Evolutionary conservation across 306 rosid species (phyloP).

Genomic region (Dalbergia cultrata): DNA sequence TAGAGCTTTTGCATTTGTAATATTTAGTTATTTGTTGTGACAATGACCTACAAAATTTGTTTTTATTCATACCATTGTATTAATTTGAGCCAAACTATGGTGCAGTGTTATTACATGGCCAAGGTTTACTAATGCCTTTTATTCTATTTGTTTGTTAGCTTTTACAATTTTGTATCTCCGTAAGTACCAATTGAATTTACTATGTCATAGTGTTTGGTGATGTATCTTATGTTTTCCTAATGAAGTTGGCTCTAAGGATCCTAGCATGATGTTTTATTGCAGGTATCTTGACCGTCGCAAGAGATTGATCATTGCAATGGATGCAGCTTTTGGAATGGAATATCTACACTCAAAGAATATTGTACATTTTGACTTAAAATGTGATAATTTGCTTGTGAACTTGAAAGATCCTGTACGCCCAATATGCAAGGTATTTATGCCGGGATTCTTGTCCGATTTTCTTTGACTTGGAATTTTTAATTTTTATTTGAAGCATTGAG

Average conservation of each 20-base stretch:
- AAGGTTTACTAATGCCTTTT: slow-evolving; percentile 13
- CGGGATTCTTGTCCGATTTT: slow-evolving; percentile 9
- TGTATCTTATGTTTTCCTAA: slow-evolving; percentile 28
- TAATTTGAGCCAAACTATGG: slow-evolving; percentile 17
- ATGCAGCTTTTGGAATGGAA: slow-evolving; percentile 98
- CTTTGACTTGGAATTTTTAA: background rate
- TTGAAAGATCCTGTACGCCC: slow-evolving; percentile 85
- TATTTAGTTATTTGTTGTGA: slow-evolving; percentile 4
- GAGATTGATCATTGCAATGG: slow-evolving; percentile 91
- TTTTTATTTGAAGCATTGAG: slow-evolving; percentile 18
- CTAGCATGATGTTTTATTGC: slow-evolving; percentile 28
- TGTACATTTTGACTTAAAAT: slow-evolving; percentile 92
- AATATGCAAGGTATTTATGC: slow-evolving; percentile 80
- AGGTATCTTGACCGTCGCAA: slow-evolving; percentile 91
- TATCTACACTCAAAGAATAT: slow-evolving; percentile 88
- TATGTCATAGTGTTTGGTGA: background rate
- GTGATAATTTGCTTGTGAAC: slow-evolving; percentile 93
- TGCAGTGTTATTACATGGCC: background rate
- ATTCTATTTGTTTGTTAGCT: slow-evolving; percentile 25
- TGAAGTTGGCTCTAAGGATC: slow-evolving; percentile 31
- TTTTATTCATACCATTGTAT: background rate
- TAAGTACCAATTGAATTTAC: background rate
- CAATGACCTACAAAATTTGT: background rate
- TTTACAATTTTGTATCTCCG: slow-evolving; percentile 29
- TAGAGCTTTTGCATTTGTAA: slow-evolving; percentile 34